Evolutionary conservation across 352 stramenopile species (phyloP).

Genomic region (Globisporangium uncinulatum): DNA sequence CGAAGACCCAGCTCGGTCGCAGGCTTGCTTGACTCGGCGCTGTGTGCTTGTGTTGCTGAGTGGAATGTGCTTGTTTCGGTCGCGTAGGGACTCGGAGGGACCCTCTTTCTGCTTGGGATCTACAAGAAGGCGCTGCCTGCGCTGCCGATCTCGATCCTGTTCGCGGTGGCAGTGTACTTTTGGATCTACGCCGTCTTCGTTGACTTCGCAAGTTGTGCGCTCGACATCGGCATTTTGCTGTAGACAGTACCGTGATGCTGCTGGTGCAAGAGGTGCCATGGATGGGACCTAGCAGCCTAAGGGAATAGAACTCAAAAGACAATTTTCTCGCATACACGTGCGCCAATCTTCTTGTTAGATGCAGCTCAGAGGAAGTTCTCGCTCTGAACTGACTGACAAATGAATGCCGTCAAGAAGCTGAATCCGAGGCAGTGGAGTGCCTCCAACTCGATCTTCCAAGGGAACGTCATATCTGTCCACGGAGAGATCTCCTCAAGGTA

Average conservation of each 20-base stretch:
- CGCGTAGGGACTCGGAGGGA: conserved; percentile 86
- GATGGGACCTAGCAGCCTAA: background rate
- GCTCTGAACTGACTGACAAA: conserved; percentile 40
- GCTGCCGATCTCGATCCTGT: conserved; percentile 92
- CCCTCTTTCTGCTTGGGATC: conserved; percentile 93
- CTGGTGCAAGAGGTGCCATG: background rate
- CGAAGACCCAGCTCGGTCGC: too few relatives aligned
- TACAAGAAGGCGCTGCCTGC: conserved; percentile 95
- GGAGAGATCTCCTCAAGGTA: conserved; percentile 51
- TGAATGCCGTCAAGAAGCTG: conserved; percentile 55
- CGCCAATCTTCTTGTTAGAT: background rate
- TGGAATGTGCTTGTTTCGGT: conserved; percentile 4
- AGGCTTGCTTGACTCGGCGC: conserved; percentile 5
- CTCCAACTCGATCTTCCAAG: conserved; percentile 80
- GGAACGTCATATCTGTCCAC: conserved; percentile 38
- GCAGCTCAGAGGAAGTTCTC: conserved; percentile 27
- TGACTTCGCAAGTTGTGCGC: conserved; percentile 43
- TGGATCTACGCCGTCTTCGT: conserved; percentile 73
- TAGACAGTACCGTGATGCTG: background rate
- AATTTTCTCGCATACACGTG: background rate
- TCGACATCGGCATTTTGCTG: conserved; percentile 27
- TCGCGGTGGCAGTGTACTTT: conserved; percentile 75
- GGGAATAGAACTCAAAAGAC: background rate
- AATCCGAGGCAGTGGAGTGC: conserved; percentile 75
- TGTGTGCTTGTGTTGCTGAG: background rate